These are phyloP conservation scores for Gyromitra esculenta DNA, from an alignment of 2,329 filamentous ascomycete species.

Conservation along the genomic window DNA sequence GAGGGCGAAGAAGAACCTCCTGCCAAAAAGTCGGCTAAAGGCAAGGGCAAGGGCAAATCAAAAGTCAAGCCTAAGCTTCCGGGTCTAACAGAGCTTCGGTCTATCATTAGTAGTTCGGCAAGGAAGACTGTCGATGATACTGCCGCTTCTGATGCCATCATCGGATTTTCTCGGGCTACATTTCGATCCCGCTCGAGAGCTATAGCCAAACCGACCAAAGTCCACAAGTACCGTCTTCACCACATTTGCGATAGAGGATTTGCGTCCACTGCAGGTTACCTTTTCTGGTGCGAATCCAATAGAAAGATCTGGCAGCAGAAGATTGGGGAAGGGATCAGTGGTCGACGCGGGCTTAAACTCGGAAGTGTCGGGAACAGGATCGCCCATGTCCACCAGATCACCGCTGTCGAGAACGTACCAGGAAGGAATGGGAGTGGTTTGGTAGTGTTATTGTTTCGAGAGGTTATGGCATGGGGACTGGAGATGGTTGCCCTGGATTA, in stretches of 20 bases:
- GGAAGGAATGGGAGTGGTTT: conserved; percentile 51
- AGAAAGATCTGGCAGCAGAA: conserved; percentile 54
- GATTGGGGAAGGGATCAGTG: conserved; percentile 53
- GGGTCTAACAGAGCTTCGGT: conserved; percentile 42
- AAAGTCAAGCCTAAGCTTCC: conserved; percentile 24
- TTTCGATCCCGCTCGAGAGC: conserved; percentile 52
- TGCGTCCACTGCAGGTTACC: conserved; percentile 49
- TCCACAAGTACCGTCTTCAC: conserved; percentile 54
- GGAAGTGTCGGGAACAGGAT: conserved; percentile 52
- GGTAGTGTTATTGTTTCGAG: conserved; percentile 52
- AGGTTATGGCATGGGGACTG: conserved; percentile 49
- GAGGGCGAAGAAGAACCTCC: conserved; percentile 27
- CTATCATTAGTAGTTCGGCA: conserved; percentile 31
- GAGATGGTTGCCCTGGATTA: conserved; percentile 53
- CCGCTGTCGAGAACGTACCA: conserved; percentile 50
- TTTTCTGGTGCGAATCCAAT: conserved; percentile 54
- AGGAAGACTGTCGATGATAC: conserved; percentile 19
- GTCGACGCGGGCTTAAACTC: conserved; percentile 50
- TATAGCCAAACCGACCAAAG: conserved; percentile 53
- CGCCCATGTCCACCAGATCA: conserved; percentile 53
- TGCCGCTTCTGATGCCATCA: conserved; percentile 25
- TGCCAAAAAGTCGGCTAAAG: conserved; percentile 29
- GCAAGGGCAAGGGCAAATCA: conserved; percentile 30
- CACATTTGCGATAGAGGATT: conserved; percentile 52
- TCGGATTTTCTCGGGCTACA: conserved; percentile 51